A percentile compares a stretch with the other conserved stretches of the same genome.
Conservation (phyloP, 2,329 filamentous ascomycete species). For the Fusarium tupiense region DNA sequence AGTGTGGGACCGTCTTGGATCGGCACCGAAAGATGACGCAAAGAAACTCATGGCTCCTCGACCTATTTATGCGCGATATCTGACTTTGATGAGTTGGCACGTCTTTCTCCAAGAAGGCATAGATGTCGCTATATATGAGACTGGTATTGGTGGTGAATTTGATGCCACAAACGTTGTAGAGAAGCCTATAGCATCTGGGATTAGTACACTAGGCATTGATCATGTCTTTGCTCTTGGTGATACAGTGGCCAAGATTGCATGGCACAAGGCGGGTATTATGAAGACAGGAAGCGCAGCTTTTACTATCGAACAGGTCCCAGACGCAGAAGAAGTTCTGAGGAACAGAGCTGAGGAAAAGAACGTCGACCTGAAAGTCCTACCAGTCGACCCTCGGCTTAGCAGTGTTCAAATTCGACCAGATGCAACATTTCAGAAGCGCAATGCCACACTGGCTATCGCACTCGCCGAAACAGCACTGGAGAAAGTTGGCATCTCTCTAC, state of each 20-base stretch:
- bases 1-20: slow-evolving; percentile 68
- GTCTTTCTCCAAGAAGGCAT: slow-evolving; percentile 71
- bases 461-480: slow-evolving; percentile 61
- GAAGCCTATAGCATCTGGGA: slow-evolving; percentile 65
- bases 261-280: slow-evolving; percentile 80
- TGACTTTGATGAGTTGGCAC: slow-evolving; percentile 74
- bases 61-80: slow-evolving; percentile 68
- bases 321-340: slow-evolving; percentile 57
- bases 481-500: slow-evolving; percentile 53
- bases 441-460: slow-evolving; percentile 63
- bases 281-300: slow-evolving; percentile 68
- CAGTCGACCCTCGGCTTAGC: slow-evolving; percentile 56
- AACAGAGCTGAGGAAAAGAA: slow-evolving; percentile 63
- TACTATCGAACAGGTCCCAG: slow-evolving; percentile 62
- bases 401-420: slow-evolving; percentile 61
- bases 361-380: slow-evolving; percentile 58
- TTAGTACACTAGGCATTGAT: slow-evolving; percentile 75
- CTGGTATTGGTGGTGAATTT: slow-evolving; percentile 73
- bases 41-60: slow-evolving; percentile 52
- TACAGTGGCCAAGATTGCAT: slow-evolving; percentile 73
- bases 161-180: slow-evolving; percentile 75
- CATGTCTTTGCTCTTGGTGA: slow-evolving; percentile 71
- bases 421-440: slow-evolving; percentile 67
- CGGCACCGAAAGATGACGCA: slow-evolving; percentile 46
- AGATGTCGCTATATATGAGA: slow-evolving; percentile 72